Evolutionary conservation across 768 basidiomycete genomes (phyloP).

Genomic region (Hypholoma fasciculare): DNA sequence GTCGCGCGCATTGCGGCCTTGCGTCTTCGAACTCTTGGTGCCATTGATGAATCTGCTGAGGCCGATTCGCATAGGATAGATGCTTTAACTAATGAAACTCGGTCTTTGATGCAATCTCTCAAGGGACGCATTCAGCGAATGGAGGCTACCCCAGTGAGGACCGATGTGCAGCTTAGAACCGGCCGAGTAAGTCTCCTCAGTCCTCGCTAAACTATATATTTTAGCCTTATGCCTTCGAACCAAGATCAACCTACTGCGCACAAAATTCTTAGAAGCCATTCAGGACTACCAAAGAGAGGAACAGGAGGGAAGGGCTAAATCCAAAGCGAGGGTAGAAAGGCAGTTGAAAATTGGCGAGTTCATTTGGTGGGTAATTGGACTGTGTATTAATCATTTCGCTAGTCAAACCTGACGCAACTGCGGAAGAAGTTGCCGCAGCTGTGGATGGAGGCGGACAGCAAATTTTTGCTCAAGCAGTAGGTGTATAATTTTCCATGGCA

Average conservation of each 20-base stretch:
- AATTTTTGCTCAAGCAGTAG: constrained; percentile 78
- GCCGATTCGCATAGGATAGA: constrained; percentile 44
- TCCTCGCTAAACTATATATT: neutral
- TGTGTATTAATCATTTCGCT: neutral
- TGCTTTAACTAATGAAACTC: constrained; percentile 59
- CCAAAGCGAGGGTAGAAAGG: constrained; percentile 67
- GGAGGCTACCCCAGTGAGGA: constrained; percentile 31
- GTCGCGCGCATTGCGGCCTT: constrained; percentile 36
- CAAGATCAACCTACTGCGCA: constrained; percentile 59
- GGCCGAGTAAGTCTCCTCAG: constrained; percentile 31
- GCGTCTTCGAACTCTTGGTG: constrained; percentile 37
- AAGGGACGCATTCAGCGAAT: constrained; percentile 62
- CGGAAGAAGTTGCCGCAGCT: constrained; percentile 74
- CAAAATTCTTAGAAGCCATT: constrained; percentile 73
- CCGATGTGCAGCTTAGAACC: constrained; percentile 37
- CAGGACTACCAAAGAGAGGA: constrained; percentile 80
- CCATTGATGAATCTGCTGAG: constrained; percentile 29
- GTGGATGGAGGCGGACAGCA: constrained; percentile 65
- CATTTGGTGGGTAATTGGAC: neutral
- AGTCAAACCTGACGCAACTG: constrained; percentile 89
- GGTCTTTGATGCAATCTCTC: constrained; percentile 53
- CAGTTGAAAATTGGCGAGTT: constrained; percentile 76
- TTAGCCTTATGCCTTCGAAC: neutral
- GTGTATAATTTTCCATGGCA: constrained; percentile 12
- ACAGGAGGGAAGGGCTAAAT: constrained; percentile 63